These are phyloP conservation scores for Bryopsis sp. DNA, from an alignment of 139 green algal species.

Conservation along the genomic window DNA sequence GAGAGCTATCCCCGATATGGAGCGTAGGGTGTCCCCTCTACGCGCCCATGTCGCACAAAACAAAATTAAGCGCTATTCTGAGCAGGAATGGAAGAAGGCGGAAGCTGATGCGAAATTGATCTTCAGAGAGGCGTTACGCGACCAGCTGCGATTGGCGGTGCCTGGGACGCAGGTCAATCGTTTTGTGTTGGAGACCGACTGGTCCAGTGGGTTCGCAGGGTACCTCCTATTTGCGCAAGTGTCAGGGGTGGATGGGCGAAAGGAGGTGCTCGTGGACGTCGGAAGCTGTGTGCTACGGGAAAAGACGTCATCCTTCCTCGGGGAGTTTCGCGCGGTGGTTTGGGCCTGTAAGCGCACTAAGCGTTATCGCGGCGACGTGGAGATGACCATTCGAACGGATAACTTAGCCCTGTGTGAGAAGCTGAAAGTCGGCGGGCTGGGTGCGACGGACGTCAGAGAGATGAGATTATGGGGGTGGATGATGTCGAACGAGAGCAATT, in stretches of 20 bases:
- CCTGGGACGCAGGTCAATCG: not conserved
- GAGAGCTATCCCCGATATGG: not conserved
- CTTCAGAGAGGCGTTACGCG: not conserved
- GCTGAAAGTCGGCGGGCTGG: too few species aligned
- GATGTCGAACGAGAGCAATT: too few species aligned
- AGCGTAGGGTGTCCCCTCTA: not conserved
- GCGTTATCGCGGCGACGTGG: not conserved
- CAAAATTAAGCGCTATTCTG: not conserved
- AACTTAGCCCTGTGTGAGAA: too few species aligned
- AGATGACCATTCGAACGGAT: not conserved
- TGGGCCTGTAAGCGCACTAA: not conserved
- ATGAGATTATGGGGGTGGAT: too few species aligned
- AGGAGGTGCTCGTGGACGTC: not conserved
- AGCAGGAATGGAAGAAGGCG: too few species aligned
- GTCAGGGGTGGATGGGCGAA: not conserved
- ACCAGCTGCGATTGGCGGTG: not conserved
- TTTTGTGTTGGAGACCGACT: conserved; percentile 4
- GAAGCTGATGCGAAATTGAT: not conserved
- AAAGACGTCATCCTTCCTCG: not conserved
- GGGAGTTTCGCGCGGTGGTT: not conserved
- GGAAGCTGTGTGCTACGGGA: not conserved
- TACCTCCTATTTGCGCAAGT: not conserved
- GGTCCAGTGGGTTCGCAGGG: too few species aligned
- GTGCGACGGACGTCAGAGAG: too few species aligned
- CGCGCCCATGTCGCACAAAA: not conserved